A percentile compares a stretch with the other conserved stretches of the same genome.
phyloP scores from a whole-genome alignment of 2,329 filamentous ascomycete species.

The Sporothrix phasma region DNA sequence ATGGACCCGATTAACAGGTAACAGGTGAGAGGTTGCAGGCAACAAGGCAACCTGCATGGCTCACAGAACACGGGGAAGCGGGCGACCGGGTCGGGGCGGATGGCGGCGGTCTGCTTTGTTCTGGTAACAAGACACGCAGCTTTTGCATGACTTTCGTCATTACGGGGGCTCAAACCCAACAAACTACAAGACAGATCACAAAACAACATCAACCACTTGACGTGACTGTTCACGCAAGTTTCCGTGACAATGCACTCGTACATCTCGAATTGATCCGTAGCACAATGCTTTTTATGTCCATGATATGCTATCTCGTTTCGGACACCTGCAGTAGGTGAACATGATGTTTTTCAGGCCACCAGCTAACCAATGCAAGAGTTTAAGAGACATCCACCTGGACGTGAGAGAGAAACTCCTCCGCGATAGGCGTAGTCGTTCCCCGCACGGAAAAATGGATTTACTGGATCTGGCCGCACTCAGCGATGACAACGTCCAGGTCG shows the following conservation, averaged over 20 bases:
- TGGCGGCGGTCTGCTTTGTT: background rate
- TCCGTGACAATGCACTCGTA: background rate
- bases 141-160: too few relatives aligned
- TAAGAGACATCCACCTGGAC: too few relatives aligned
- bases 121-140: background rate
- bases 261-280: background rate
- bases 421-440: too few relatives aligned
- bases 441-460: too few relatives aligned
- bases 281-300: background rate
- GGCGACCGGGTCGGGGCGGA: background rate
- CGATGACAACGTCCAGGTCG: slow-evolving; percentile 71
- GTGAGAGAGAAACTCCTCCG: too few relatives aligned
- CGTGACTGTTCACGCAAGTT: background rate
- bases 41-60: too few relatives aligned
- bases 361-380: too few relatives aligned
- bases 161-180: too few relatives aligned
- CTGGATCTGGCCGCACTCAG: slow-evolving; percentile 90
- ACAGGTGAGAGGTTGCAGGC: too few relatives aligned
- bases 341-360: too few relatives aligned
- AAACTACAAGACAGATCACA: background rate
- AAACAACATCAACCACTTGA: background rate
- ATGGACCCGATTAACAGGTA: background rate
- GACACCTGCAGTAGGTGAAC: background rate
- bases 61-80: background rate
- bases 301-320: background rate